Evolutionary conservation across 2,329 filamentous ascomycete genomes (phyloP), one percentile per base, ranked within the genome.

Genomic region (Nemania sp.): DNA sequence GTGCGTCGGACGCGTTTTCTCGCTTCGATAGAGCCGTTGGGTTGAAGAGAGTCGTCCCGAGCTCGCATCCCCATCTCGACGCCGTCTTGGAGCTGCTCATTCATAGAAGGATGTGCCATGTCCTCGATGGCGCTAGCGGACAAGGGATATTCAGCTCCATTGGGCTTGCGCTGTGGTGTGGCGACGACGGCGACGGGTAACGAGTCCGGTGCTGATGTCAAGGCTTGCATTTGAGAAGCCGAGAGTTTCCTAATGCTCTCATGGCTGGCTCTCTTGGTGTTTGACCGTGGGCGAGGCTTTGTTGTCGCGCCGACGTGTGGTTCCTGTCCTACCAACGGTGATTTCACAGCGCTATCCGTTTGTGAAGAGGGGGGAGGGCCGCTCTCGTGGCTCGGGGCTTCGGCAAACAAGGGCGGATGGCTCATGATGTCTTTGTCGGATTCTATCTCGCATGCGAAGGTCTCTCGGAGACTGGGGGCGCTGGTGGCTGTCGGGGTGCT

Each of bases 151-250:
- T 77, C 79, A 70, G 60, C 76, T 61, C 66, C 79, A 76, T 73
- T 80, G 77, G 70, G 79, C 73, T 76, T 72, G 67, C 66, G 73
- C 52, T 65, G 73, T 11, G 56, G 74, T 26, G 64, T 60, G 6
- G 77, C 75, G 2, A 84, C 77, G 15, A 84, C 77, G 1, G 85
- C 85, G 0, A 90, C 77, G 13, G 88, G 88, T 1, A 90, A 79
- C 0, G 88, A 89, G 29, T 88, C 86, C 5, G 87, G 87, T 1
- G 85, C 83, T 29, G 83, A 84, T 15, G 86, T 84, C 66, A 90
- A 78, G 67, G 87, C 85, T 61, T 88, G 84, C 75, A 90, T 88
- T 73, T 89, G 86, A 43, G 82, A 85, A 7, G 86, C 86, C 0
- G 88, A 88, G 27, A 90, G 80, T 43, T 86, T 84, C 62, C 86